Base-by-base conservation (phyloP, 352 stramenopile species). In the Phytopythium aichiense region DNA sequence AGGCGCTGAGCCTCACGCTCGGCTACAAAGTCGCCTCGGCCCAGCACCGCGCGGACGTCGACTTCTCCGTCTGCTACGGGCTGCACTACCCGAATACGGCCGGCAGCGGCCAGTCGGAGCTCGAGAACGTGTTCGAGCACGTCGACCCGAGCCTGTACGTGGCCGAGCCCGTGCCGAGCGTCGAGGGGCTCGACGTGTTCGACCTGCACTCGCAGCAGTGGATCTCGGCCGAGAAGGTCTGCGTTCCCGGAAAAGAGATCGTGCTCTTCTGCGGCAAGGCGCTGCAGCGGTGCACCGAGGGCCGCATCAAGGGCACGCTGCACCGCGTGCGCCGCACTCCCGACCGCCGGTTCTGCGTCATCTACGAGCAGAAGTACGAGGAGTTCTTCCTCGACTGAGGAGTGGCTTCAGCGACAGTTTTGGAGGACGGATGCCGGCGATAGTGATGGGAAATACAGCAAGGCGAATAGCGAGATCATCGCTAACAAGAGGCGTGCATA, bases 311-410 rank as follows among this genome's bases (percentile, higher is more conserved):
- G 38, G 77, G 77, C 57, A 84, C 77, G 16, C 60, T 84, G 40
- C 77, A 87, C 61, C 75, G 77, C 40, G 77, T 87, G 50, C 71
- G 73, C 45, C 73, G 73, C 42, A 78, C 65, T 20, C 62, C 63
- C 15, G 65, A 76, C 33, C 56, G 64, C 18, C 69, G 77, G 30
- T 85, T 84, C 59, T 87, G 77, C 64, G 75, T 87, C 56, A 79
- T 87, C 40, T 87, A 85, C 49, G 77, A 87, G 68, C 77, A 87
- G 62, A 87, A 87, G 57, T 87, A 87, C 53, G 71, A 80, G 50
- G 67, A 79, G 20, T 86, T 77, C 55, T 86, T 81, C 60, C 54
- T 73, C 49, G 25, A 37, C 20, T 35, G 31, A 55, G 25, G 28
- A 12, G 18, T 55, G 28, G 25, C 40, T 49, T 15, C 42, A 11